Evolutionary conservation across 352 stramenopile genomes (phyloP).

Genomic region (Phytophthora fragariae): DNA sequence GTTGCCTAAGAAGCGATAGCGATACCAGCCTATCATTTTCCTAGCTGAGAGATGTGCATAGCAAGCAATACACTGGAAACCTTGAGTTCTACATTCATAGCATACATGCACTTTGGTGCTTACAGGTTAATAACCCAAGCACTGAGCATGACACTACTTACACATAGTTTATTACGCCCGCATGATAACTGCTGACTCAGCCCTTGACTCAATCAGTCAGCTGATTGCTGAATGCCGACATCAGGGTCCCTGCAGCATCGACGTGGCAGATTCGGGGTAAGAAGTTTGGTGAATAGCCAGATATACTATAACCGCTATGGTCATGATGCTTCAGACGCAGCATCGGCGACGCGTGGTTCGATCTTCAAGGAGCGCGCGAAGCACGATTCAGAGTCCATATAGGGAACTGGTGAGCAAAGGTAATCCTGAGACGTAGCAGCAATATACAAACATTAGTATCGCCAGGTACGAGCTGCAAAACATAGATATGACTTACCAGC

Average conservation of each 20-base stretch:
- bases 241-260: neutral
- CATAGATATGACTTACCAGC: slow-evolving; percentile 56
- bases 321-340: slow-evolving; percentile 27
- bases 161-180: neutral
- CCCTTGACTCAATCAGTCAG: neutral
- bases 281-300: neutral
- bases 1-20: slow-evolving; percentile 4
- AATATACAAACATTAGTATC: slow-evolving; percentile 1
- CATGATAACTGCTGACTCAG: neutral
- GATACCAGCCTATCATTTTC: neutral
- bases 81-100: neutral
- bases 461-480: neutral
- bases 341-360: slow-evolving; percentile 75
- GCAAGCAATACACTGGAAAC: neutral
- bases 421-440: slow-evolving; percentile 57
- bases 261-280: neutral
- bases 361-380: slow-evolving; percentile 85
- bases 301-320: slow-evolving; percentile 7
- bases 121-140: neutral
- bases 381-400: slow-evolving; percentile 71
- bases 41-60: neutral
- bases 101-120: neutral
- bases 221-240: neutral
- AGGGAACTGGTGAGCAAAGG: slow-evolving; percentile 75
- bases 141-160: neutral